Evolutionary conservation across 805 yeast genomes (phyloP), one percentile per base, ranked within the genome.

Genomic region (Yamadazyma laniorum): DNA sequence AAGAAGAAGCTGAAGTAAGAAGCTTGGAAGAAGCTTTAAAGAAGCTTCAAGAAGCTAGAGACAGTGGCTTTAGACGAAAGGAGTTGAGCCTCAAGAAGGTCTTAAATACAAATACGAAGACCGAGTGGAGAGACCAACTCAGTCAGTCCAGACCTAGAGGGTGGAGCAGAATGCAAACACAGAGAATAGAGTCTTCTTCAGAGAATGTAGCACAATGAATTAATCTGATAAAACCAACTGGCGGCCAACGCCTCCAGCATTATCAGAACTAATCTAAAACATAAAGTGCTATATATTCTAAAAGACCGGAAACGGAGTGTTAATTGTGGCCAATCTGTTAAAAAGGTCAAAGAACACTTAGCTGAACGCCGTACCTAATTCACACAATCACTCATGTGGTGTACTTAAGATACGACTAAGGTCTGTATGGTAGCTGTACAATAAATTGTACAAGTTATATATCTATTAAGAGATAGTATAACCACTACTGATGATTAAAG

Each of bases 261-360:
- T 55, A 63, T 48, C 59, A 59, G 66, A 65, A 51, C 64, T 63
- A 52, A 22, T 49, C 53, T 35, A 51, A 47, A 46, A 50, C 55
- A 54, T 56, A 26, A 23, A 38, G 55, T 61, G 65, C 67, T 51
- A 44, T 65, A 54, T 34, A 55, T 62, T 80, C 84, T 80, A 80
- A 80, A 82, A 71, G 76, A 75, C 84, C 81, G 79, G 74, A 79
- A 79, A 80, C 85, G 85, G 76, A 80, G 79, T 75, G 70, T 65
- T 69, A 64, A 69, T 73, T 80, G 85, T 80, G 80, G 65, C 85
- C 72, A 63, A 70, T 72, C 79, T 80, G 86, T 80, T 80, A 75
- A 76, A 69, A 72, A 66, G 77, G 85, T 80, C 86, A 80, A 69
- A 62, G 68, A 67, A 63, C 73, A 75, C 80, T 78, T 79, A 80